phyloP scores from a whole-genome alignment of 176 grass and related monocot species.

The Alopecurus myosuroides region DNA sequence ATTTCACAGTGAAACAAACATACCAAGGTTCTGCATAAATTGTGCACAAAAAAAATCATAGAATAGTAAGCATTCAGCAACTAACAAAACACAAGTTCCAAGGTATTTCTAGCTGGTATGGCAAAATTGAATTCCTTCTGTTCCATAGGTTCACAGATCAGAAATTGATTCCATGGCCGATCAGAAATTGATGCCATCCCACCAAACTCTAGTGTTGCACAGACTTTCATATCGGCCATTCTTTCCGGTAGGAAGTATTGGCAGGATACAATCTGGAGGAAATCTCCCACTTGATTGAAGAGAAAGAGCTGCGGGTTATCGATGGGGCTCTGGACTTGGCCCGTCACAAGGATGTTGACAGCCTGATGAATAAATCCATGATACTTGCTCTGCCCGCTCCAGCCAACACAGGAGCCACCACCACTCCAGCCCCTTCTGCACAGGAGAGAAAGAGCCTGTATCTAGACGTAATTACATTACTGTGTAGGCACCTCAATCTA shows the following conservation, averaged over 20 bases:
- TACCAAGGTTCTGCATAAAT: neutral
- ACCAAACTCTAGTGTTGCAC: no score
- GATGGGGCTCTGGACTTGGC: neutral
- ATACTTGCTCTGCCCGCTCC: neutral
- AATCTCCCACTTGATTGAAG: neutral
- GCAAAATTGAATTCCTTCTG: neutral
- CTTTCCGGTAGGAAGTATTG: no score
- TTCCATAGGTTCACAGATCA: neutral
- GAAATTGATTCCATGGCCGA: no score
- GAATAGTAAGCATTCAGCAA: neutral
- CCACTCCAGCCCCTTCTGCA: neutral
- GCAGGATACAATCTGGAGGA: neutral
- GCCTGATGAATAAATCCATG: neutral
- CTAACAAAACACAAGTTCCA: neutral
- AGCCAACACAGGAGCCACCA: neutral
- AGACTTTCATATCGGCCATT: no score
- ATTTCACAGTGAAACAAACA: neutral
- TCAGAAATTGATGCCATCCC: no score
- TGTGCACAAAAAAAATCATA: neutral
- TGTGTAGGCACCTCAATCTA: neutral
- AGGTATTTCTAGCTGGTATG: neutral
- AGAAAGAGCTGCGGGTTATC: neutral
- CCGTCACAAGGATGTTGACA: neutral
- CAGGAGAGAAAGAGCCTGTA: neutral
- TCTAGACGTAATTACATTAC: neutral